phyloP scores from a whole-genome alignment of 75 land plant genomes.

The Selaginella moellendorffii region DNA sequence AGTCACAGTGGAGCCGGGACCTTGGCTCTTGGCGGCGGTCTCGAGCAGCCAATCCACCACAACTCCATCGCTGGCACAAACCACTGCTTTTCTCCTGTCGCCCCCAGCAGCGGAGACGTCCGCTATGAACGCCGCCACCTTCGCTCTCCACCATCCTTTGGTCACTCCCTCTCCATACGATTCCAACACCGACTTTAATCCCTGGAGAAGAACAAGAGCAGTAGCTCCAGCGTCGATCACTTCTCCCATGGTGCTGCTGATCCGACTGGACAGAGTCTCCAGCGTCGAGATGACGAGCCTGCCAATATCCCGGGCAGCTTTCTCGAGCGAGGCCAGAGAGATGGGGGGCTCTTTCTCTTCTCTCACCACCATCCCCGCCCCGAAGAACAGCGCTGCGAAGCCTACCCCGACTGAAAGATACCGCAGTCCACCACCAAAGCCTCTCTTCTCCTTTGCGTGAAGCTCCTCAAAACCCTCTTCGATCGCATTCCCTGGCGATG shows the following conservation, averaged over 20 bases:
- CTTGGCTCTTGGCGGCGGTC: slow-evolving; percentile 13
- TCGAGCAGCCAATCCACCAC: slow-evolving; percentile 83
- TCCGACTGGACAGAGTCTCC: neutral
- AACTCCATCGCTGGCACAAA: slow-evolving; percentile 53
- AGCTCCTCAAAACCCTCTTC: neutral
- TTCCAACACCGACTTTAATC: neutral
- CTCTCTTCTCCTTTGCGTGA: too few relatives aligned
- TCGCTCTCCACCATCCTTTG: neutral
- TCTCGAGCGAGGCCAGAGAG: neutral
- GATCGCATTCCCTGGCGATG: too few relatives aligned
- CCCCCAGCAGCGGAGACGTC: slow-evolving; percentile 23
- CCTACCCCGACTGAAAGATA: too few relatives aligned
- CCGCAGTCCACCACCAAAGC: too few relatives aligned
- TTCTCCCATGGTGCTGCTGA: neutral
- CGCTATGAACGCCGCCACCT: slow-evolving; percentile 10
- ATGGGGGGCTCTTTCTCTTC: neutral
- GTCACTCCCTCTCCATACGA: neutral
- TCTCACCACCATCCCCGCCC: neutral
- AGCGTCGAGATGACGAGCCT: neutral
- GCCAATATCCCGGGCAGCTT: neutral
- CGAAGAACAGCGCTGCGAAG: neutral
- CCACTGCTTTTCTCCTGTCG: slow-evolving; percentile 52
- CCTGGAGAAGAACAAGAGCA: neutral
- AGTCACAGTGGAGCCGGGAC: slow-evolving; percentile 23
- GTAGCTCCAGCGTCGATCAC: neutral